phyloP scores from a whole-genome alignment of 1,139 yeast genomes.

The Tardiomyces depauwii region DNA sequence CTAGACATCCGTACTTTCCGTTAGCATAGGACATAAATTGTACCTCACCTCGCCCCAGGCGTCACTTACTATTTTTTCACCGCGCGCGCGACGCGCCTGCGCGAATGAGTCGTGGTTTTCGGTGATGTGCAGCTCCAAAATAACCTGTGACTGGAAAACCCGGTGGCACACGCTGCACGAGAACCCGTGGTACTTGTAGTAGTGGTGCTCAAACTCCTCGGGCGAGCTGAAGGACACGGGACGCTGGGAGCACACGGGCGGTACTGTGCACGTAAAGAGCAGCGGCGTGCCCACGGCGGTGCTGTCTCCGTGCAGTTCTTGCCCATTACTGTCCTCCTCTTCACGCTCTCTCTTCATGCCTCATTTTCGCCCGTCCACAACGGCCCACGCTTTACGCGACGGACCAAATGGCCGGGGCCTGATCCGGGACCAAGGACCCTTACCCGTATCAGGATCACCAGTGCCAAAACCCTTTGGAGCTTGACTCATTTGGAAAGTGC shows the following conservation, averaged over 20 bases:
- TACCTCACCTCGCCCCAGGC: background rate
- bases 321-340: background rate
- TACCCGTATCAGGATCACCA: too few species aligned
- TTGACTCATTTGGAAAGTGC: too few species aligned
- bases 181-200: slow-evolving; percentile 8
- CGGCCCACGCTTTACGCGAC: too few species aligned
- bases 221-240: slow-evolving; percentile 8
- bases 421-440: too few species aligned
- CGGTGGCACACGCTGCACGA: slow-evolving; percentile 34
- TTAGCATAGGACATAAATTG: background rate
- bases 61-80: slow-evolving; percentile 21
- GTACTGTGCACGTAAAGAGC: slow-evolving; percentile 9
- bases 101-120: slow-evolving; percentile 45
- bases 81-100: slow-evolving; percentile 28
- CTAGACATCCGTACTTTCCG: slow-evolving; percentile 31
- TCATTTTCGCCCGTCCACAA: background rate
- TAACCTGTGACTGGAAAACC: slow-evolving; percentile 31
- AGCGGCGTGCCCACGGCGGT: too few species aligned
- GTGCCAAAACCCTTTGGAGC: too few species aligned
- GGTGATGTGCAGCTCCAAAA: slow-evolving; percentile 37
- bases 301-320: too few species aligned
- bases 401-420: too few species aligned
- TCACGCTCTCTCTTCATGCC: background rate
- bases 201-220: slow-evolving; percentile 10
- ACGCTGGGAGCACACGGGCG: slow-evolving; percentile 9